A percentile compares a stretch with the other conserved stretches of the same genome.
Evolutionary conservation across 2,329 filamentous ascomycete species (phyloP).

Genomic region (Huntiella omanensis): DNA sequence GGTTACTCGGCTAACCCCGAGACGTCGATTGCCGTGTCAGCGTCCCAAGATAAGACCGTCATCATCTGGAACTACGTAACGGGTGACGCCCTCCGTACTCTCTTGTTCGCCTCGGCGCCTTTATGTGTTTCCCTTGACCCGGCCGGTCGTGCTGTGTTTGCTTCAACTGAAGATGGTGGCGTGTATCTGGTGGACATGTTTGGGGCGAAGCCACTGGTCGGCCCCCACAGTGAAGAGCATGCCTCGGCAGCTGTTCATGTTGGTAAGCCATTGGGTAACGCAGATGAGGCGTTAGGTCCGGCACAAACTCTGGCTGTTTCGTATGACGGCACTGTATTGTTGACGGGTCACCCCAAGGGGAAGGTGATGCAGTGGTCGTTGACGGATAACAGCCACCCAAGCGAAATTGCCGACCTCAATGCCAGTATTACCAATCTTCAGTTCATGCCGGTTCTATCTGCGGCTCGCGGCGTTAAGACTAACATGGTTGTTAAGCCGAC

Average conservation of each 20-base stretch:
- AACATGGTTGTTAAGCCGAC: constrained; percentile 64
- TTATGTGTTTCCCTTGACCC: constrained; percentile 62
- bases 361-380: constrained; percentile 69
- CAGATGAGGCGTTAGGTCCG: constrained; percentile 44
- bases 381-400: constrained; percentile 46
- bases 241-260: constrained; percentile 39
- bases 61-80: constrained; percentile 85
- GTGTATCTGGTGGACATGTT: constrained; percentile 64
- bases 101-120: constrained; percentile 58
- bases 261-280: constrained; percentile 32
- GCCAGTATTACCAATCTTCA: constrained; percentile 65
- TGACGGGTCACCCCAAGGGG: constrained; percentile 68
- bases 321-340: constrained; percentile 62
- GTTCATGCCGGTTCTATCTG: constrained; percentile 42
- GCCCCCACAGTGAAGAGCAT: constrained; percentile 30
- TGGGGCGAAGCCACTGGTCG: constrained; percentile 35
- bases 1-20: constrained; percentile 48
- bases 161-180: constrained; percentile 61
- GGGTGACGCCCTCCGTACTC: constrained; percentile 58
- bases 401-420: constrained; percentile 52
- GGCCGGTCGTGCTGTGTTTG: constrained; percentile 64
- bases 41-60: constrained; percentile 70
- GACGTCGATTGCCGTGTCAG: constrained; percentile 68
- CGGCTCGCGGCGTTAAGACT: constrained; percentile 15
- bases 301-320: constrained; percentile 52